Conservation (phyloP, 1,139 yeast species). For the Geotrichum aggregatum region DNA sequence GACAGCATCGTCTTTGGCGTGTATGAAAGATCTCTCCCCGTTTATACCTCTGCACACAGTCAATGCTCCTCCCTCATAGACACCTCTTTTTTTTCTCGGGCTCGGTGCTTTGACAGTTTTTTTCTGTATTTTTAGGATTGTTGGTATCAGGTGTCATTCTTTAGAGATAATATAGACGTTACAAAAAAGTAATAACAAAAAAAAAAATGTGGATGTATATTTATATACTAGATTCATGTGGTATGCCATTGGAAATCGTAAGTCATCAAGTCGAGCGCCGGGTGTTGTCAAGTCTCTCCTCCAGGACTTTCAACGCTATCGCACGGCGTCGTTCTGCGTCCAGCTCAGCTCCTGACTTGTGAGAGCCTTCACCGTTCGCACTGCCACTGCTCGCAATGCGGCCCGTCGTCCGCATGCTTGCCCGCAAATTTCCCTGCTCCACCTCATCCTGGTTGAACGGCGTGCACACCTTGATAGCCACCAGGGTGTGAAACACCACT, state of each 20-base stretch:
- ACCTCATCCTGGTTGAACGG: slow-evolving; percentile 69
- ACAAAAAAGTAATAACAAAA: too few relatives aligned
- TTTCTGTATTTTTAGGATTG: background rate
- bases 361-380: slow-evolving; percentile 14
- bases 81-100: background rate
- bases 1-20: slow-evolving; percentile 1
- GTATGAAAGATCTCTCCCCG: background rate
- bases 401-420: slow-evolving; percentile 37
- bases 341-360: slow-evolving; percentile 25
- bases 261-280: too few relatives aligned
- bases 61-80: too few relatives aligned
- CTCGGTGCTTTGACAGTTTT: too few relatives aligned
- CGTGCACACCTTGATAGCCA: slow-evolving; percentile 52
- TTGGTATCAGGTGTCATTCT: too few relatives aligned
- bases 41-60: background rate
- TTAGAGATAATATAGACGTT: too few relatives aligned
- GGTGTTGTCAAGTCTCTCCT: slow-evolving; percentile 48
- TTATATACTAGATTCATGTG: background rate
- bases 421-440: slow-evolving; percentile 69
- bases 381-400: slow-evolving; percentile 31
- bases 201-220: background rate
- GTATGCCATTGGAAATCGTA: too few relatives aligned
- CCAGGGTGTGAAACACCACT: slow-evolving; percentile 49
- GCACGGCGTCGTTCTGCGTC: slow-evolving; percentile 85
- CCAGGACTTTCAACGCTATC: slow-evolving; percentile 76